phyloP scores from a whole-genome alignment of 352 stramenopile genomes.

The Globisporangium orthogonon region DNA sequence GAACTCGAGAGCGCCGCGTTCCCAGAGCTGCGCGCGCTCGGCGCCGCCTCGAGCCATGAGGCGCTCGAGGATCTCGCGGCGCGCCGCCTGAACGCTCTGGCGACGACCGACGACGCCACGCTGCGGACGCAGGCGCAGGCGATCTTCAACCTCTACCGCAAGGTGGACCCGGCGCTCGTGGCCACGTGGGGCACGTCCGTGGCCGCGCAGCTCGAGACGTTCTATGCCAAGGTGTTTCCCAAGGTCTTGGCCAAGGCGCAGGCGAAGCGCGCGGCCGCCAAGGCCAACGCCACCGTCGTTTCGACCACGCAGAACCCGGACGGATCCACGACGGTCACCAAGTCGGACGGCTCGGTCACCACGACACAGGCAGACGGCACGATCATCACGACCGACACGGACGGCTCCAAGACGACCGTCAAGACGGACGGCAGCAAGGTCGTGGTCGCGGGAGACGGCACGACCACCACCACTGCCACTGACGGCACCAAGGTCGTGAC shows the following conservation, averaged over 20 bases:
- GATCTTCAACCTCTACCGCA: slow-evolving; percentile 67
- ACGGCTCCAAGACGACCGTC: slow-evolving; percentile 8
- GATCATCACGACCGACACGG: slow-evolving; percentile 4
- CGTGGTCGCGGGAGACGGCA: neutral
- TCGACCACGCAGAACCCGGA: slow-evolving; percentile 15
- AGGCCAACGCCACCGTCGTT: slow-evolving; percentile 8
- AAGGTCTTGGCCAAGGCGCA: slow-evolving; percentile 36
- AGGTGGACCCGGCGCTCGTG: slow-evolving; percentile 34
- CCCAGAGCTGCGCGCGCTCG: slow-evolving; percentile 15
- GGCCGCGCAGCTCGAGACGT: slow-evolving; percentile 41
- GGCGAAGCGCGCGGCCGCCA: slow-evolving; percentile 7
- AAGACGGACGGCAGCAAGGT: slow-evolving; percentile 7
- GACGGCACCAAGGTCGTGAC: slow-evolving; percentile 7
- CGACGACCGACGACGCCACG: slow-evolving; percentile 17
- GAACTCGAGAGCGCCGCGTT: slow-evolving; percentile 7
- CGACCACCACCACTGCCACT: neutral
- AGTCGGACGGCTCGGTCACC: slow-evolving; percentile 12
- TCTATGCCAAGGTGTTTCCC: slow-evolving; percentile 59
- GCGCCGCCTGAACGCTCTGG: slow-evolving; percentile 32
- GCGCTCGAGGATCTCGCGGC: slow-evolving; percentile 35
- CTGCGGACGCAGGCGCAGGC: slow-evolving; percentile 33
- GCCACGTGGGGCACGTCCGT: slow-evolving; percentile 34
- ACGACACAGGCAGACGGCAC: slow-evolving; percentile 8
- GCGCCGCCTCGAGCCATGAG: slow-evolving; percentile 18
- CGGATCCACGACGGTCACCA: slow-evolving; percentile 12